Evolutionary conservation across 2,329 filamentous ascomycete species (phyloP), one percentile per base, ranked within the genome.

Genomic region (Ceratocystis diversiconidia): DNA sequence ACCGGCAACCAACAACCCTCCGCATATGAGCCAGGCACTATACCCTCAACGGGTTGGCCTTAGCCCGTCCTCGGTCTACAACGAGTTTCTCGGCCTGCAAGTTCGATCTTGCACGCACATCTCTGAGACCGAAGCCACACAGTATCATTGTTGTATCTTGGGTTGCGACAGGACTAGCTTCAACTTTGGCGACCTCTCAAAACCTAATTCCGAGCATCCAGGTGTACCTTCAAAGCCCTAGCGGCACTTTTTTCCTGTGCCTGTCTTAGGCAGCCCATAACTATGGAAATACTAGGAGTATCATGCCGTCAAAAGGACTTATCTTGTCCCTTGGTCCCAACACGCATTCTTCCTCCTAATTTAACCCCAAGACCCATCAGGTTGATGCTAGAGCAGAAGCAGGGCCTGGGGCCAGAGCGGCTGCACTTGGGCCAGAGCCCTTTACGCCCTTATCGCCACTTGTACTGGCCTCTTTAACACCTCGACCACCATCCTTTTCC

Each of bases 371-470:
- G n/a, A 52, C 36, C 10, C 36, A 5, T 52, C 48, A 52, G 48
- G 48, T 52, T 15, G 55, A 59, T 15, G 55, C 55, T 36, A 6
- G 28, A 28, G 55, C 43, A 15, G 43, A 44, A 44, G 61, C 19
- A 62, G 61, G 15, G 22, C 15, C 30, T 17, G 22, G 17, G 22
- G 15, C 28, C 12, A 28, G 41, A 25, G 28, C 63, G 46, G 19
- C 30, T 43, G 55, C 17, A 36, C 46, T 5, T 32, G 22, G 7
- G 55, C 30, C 50, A 17, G 43, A 15, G 10, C 28, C 28, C 41
- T 67, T 66, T 5, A 67, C 66, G 55, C 70, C 69, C 48, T 68
- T 65, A 28, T 66, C 66, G 60, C 69, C 65, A 66, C 69, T 67
- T 50, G 69, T 67, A 25, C 67, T 65, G 60, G 66, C 69, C 6